phyloP scores from a whole-genome alignment of 495 filamentous ascomycete species.

The Corynascus novoguineensis region DNA sequence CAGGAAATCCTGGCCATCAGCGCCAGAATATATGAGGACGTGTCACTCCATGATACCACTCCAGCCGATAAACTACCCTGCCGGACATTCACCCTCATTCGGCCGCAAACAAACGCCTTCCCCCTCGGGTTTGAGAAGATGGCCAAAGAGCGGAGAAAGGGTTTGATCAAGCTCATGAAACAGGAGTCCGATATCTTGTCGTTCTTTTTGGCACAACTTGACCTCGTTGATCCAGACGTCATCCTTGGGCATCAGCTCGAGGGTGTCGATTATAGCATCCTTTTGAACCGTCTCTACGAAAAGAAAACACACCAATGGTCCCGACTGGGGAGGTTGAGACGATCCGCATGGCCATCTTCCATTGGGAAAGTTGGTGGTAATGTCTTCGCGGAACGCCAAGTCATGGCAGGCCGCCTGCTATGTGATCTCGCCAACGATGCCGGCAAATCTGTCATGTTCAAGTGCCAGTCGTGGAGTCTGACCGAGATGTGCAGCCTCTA shows the following conservation, averaged over 20 bases:
- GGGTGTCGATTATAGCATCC: slow-evolving; percentile 89
- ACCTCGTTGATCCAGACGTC: slow-evolving; percentile 86
- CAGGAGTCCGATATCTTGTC: slow-evolving; percentile 76
- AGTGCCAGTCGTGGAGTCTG: slow-evolving; percentile 96
- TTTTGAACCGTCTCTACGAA: slow-evolving; percentile 81
- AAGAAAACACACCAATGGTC: slow-evolving; percentile 92
- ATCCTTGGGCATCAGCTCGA: slow-evolving; percentile 94
- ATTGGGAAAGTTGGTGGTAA: slow-evolving; percentile 79
- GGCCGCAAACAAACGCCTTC: slow-evolving; percentile 67
- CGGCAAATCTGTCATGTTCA: slow-evolving; percentile 94
- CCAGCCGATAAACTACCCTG: slow-evolving; percentile 81
- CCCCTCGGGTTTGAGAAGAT: slow-evolving; percentile 80
- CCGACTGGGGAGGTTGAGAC: slow-evolving; percentile 76
- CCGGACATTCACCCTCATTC: slow-evolving; percentile 85
- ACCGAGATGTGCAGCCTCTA: slow-evolving; percentile 95
- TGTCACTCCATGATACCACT: slow-evolving; percentile 81
- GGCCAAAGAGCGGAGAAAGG: slow-evolving; percentile 53
- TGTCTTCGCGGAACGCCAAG: slow-evolving; percentile 85
- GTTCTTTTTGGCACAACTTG: slow-evolving; percentile 81
- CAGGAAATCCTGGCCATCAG: slow-evolving; percentile 90
- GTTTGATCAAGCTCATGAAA: slow-evolving; percentile 71
- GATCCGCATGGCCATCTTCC: slow-evolving; percentile 79
- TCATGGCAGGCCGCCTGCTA: slow-evolving; percentile 82
- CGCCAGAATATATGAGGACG: slow-evolving; percentile 85
- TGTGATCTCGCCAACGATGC: slow-evolving; percentile 96